phyloP scores from a whole-genome alignment of 768 basidiomycete species.

The Pleurotus cornucopiae region DNA sequence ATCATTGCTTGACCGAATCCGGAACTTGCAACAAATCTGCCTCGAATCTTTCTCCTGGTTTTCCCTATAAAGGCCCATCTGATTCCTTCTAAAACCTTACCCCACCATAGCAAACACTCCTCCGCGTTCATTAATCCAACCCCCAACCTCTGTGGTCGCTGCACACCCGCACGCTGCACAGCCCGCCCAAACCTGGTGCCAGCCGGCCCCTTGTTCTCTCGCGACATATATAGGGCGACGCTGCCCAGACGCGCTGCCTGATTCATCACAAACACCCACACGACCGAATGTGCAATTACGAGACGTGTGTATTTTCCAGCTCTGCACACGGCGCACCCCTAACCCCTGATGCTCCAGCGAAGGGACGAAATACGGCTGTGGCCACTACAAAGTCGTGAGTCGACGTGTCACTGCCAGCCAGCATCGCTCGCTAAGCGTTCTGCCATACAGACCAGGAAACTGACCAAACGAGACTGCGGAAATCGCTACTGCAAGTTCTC shows the following conservation, averaged over 20 bases:
- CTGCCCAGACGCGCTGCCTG: conserved; percentile 9
- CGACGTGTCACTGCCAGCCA: conserved; percentile 8
- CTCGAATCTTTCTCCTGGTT: conserved; percentile 8
- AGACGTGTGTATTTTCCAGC: conserved; percentile 38
- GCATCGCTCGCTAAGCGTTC: conserved; percentile 8
- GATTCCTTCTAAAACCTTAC: conserved; percentile 9
- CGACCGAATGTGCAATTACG: conserved; percentile 48
- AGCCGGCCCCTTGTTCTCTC: neutral
- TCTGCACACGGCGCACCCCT: conserved; percentile 12
- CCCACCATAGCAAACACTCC: conserved; percentile 1
- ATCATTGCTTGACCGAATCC: conserved; percentile 8
- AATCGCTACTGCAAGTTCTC: conserved; percentile 38
- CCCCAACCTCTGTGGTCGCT: neutral
- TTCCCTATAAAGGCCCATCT: conserved; percentile 9
- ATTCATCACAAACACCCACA: neutral
- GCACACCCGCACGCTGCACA: neutral
- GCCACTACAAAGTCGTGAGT: conserved; percentile 71
- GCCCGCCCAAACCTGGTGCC: neutral
- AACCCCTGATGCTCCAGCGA: conserved; percentile 43
- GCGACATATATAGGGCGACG: conserved; percentile 1
- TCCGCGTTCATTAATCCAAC: neutral
- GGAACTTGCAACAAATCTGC: conserved; percentile 9
- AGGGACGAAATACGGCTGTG: conserved; percentile 73
- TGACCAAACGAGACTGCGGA: conserved; percentile 53
- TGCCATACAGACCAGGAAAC: conserved; percentile 40